These are phyloP conservation scores for Cystobasidiopsis lactophilus DNA, from an alignment of 768 basidiomycete species.

Conservation along the genomic window DNA sequence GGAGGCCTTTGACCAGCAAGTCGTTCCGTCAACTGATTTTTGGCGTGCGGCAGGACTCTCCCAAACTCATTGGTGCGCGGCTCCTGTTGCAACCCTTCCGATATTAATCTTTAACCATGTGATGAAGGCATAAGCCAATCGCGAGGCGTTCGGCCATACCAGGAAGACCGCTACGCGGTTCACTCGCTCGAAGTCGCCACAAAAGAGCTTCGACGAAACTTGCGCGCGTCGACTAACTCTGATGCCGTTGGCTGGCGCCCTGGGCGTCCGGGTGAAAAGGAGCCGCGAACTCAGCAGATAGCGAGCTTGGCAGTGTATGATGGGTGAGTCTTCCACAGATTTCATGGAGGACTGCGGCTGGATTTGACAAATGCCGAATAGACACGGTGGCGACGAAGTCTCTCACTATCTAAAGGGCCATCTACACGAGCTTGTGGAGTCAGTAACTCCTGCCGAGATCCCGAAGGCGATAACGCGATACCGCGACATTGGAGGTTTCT, in stretches of 20 bases:
- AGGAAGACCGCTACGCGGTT: slow-evolving; percentile 17
- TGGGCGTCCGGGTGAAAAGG: slow-evolving; percentile 2
- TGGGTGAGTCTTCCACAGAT: slow-evolving; percentile 6
- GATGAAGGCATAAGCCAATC: slow-evolving; percentile 13
- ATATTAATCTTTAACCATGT: too few species aligned
- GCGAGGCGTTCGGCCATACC: slow-evolving; percentile 20
- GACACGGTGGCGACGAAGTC: slow-evolving; percentile 14
- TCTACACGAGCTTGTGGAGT: slow-evolving; percentile 8
- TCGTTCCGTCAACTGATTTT: neutral
- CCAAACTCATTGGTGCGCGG: neutral
- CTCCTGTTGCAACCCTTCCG: too few species aligned
- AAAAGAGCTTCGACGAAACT: slow-evolving; percentile 8
- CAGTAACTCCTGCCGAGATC: neutral
- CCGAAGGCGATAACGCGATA: slow-evolving; percentile 10
- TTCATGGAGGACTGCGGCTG: too few species aligned
- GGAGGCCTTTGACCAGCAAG: neutral
- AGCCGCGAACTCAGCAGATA: slow-evolving; percentile 9
- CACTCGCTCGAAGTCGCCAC: slow-evolving; percentile 11
- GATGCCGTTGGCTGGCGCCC: neutral
- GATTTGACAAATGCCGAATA: neutral
- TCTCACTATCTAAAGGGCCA: slow-evolving; percentile 12
- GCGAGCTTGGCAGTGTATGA: slow-evolving; percentile 18
- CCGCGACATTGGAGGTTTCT: slow-evolving; percentile 15
- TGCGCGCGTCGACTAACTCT: slow-evolving; percentile 8
- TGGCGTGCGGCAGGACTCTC: neutral